These are phyloP conservation scores for Fusarium nisikadoi DNA, from an alignment of 2,329 filamentous ascomycete genomes.

Conservation along the genomic window DNA sequence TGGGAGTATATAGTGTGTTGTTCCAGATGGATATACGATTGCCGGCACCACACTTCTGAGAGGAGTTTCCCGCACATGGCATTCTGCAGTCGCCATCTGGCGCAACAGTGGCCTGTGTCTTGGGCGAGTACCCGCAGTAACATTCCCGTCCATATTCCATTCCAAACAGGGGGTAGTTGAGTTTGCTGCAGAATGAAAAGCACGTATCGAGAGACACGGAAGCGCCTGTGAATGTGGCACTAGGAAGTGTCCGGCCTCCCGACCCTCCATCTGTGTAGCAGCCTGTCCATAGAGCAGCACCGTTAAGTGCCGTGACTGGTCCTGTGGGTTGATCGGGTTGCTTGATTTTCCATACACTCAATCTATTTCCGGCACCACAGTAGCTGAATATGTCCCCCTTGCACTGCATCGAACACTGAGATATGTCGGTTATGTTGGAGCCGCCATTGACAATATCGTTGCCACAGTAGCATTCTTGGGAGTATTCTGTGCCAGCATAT, in stretches of 20 bases:
- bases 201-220: constrained; percentile 36
- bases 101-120: constrained; percentile 22
- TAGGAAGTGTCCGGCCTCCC: constrained; percentile 35
- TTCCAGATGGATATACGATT: constrained; percentile 40
- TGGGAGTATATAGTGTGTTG: constrained; percentile 19
- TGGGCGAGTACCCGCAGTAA: constrained; percentile 35
- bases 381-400: constrained; percentile 39
- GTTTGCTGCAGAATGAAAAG: constrained; percentile 35
- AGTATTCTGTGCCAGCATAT: constrained; percentile 52
- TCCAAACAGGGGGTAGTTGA: constrained; percentile 38
- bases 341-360: constrained; percentile 40
- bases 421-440: constrained; percentile 26
- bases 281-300: constrained; percentile 25
- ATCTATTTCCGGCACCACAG: constrained; percentile 38
- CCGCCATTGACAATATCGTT: constrained; percentile 33
- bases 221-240: constrained; percentile 29
- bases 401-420: constrained; percentile 43
- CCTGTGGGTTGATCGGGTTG: constrained; percentile 20
- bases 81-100: constrained; percentile 37
- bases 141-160: constrained; percentile 40
- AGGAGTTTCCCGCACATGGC: constrained; percentile 27
- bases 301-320: constrained; percentile 26
- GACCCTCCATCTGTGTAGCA: constrained; percentile 39
- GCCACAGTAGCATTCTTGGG: constrained; percentile 49
- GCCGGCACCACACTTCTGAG: constrained; percentile 33